These are phyloP conservation scores for Brachypodium distachyon DNA, from an alignment of 202 grass and related monocot genomes.

Conservation along the genomic window DNA sequence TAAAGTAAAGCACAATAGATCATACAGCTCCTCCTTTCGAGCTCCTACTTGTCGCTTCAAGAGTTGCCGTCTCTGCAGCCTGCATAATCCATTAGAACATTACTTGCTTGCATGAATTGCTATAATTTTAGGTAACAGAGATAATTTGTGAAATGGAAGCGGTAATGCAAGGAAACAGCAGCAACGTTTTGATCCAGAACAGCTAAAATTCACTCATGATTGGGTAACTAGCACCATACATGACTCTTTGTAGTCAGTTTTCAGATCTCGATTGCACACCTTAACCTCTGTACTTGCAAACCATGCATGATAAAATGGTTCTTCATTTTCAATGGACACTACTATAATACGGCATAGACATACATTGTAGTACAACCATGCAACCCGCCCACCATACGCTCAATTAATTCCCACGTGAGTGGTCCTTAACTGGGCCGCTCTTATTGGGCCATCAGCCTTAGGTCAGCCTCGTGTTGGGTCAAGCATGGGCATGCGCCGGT, in stretches of 20 bases:
- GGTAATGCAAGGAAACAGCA: slow-evolving; percentile 10
- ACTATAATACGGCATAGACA: no score
- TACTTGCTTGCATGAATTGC: not conserved
- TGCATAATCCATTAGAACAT: slow-evolving; percentile 36
- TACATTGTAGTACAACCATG: no score
- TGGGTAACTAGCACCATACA: not conserved
- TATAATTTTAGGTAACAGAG: not conserved
- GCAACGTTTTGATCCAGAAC: not conserved
- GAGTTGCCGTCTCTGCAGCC: slow-evolving; percentile 74
- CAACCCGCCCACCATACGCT: no score
- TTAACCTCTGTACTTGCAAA: not conserved
- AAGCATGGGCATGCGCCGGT: no score
- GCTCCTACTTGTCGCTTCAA: slow-evolving; percentile 76
- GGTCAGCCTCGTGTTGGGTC: no score
- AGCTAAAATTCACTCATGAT: not conserved
- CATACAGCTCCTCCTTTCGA: slow-evolving; percentile 81
- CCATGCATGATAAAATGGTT: no score
- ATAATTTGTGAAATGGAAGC: not conserved
- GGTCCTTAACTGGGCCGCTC: no score
- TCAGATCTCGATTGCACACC: not conserved
- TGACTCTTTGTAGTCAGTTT: not conserved
- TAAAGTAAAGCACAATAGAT: slow-evolving; percentile 20
- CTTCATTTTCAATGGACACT: not conserved
- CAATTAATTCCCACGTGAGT: no score
- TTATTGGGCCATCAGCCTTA: no score